Evolutionary conservation across 305 asterid genomes (phyloP).

Genomic region (Fraxinus dipetala): DNA sequence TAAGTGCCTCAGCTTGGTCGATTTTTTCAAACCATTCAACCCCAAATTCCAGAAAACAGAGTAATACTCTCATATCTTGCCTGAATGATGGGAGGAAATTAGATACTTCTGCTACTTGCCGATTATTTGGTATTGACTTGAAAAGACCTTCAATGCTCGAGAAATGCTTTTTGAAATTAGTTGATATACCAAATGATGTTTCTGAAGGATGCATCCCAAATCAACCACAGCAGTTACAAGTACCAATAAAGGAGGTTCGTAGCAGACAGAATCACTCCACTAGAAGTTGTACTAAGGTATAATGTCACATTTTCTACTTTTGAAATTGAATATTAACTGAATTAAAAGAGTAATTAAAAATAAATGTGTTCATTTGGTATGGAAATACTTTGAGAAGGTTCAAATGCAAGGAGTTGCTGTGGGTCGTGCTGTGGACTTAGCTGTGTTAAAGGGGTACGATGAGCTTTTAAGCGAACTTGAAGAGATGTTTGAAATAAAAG

Average conservation of each 20-base stretch:
- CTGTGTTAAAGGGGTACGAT: slow-evolving; percentile 59
- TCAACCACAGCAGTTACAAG: slow-evolving; percentile 27
- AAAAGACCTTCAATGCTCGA: slow-evolving; percentile 46
- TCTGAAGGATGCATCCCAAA: slow-evolving; percentile 38
- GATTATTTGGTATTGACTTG: slow-evolving; percentile 82
- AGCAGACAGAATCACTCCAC: slow-evolving; percentile 58
- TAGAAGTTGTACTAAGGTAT: slow-evolving; percentile 95
- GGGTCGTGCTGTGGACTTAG: slow-evolving; percentile 92
- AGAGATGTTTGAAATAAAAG: slow-evolving; percentile 78
- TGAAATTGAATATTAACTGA: neutral
- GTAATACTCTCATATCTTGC: slow-evolving; percentile 25
- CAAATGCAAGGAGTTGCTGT: slow-evolving; percentile 99
- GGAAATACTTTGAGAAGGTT: slow-evolving; percentile 48
- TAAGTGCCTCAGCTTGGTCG: slow-evolving; percentile 56
- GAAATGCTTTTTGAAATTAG: slow-evolving; percentile 31
- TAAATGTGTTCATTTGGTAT: slow-evolving; percentile 1
- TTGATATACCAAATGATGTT: slow-evolving; percentile 25
- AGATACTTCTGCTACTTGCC: slow-evolving; percentile 44
- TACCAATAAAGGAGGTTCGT: slow-evolving; percentile 43
- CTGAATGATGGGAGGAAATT: slow-evolving; percentile 41
- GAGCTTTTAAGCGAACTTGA: slow-evolving; percentile 77
- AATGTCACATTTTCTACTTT: neutral
- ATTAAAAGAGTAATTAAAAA: neutral
- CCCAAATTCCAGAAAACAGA: slow-evolving; percentile 34
- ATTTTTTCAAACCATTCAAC: slow-evolving; percentile 33